A percentile compares a stretch with the other conserved stretches of the same genome.
Conservation (phyloP, 805 yeast species). For the Ogataea polymorpha region DNA sequence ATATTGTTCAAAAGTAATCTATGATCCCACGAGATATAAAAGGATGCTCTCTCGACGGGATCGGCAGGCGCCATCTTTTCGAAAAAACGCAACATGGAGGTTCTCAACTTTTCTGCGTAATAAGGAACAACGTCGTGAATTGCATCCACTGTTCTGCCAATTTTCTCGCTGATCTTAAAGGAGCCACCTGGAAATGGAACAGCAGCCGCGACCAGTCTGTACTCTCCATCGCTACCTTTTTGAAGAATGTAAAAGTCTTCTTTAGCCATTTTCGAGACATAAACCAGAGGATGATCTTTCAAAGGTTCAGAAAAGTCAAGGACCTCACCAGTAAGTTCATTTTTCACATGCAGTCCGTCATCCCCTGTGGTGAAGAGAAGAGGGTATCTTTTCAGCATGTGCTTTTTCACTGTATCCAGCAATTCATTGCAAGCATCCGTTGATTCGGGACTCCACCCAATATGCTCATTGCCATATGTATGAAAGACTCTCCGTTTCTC, state of each 20-base stretch:
- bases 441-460: constrained; percentile 65
- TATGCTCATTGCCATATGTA: constrained; percentile 56
- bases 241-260: constrained; percentile 69
- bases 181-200: constrained; percentile 81
- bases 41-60: constrained; percentile 71
- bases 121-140: constrained; percentile 72
- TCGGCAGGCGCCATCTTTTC: constrained; percentile 55
- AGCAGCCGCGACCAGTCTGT: constrained; percentile 68
- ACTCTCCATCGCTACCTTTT: constrained; percentile 51
- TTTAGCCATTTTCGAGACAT: constrained; percentile 66
- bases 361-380: constrained; percentile 50
- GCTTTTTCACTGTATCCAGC: constrained; percentile 59
- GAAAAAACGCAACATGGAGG: constrained; percentile 74
- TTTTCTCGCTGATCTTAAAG: constrained; percentile 56
- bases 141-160: constrained; percentile 59
- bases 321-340: constrained; percentile 59
- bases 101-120: constrained; percentile 60
- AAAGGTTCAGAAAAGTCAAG: constrained; percentile 59
- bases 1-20: constrained; percentile 54
- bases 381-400: constrained; percentile 62
- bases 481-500: constrained; percentile 60
- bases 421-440: constrained; percentile 60
- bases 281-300: constrained; percentile 60
- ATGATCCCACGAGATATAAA: constrained; percentile 76
- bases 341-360: constrained; percentile 50